phyloP scores from a whole-genome alignment of 495 filamentous ascomycete species.

The Tetracladium marchalianum region DNA sequence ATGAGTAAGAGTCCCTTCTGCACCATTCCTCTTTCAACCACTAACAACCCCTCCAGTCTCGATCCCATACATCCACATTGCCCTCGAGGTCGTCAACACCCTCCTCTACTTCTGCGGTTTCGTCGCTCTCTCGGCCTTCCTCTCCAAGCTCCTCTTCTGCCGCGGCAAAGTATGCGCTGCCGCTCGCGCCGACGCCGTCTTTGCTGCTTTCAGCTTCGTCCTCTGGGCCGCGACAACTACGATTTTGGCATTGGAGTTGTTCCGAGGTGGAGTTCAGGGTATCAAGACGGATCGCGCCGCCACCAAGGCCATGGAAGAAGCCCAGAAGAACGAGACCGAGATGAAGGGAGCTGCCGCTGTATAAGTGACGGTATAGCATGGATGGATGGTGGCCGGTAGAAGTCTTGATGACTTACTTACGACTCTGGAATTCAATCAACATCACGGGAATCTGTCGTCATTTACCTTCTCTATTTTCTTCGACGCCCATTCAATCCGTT shows the following conservation, averaged over 20 bases:
- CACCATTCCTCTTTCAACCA: not conserved
- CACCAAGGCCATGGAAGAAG: slow-evolving; percentile 18
- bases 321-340: slow-evolving; percentile 2
- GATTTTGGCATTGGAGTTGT: slow-evolving; percentile 25
- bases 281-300: slow-evolving; percentile 13
- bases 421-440: not conserved
- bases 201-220: slow-evolving; percentile 31
- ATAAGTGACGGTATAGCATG: slow-evolving; percentile 4
- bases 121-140: slow-evolving; percentile 57
- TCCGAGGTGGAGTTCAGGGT: slow-evolving; percentile 24
- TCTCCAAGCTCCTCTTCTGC: slow-evolving; percentile 45
- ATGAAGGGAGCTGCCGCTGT: slow-evolving; percentile 24
- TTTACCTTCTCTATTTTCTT: not conserved
- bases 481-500: too few species aligned
- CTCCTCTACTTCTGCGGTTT: slow-evolving; percentile 80
- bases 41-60: slow-evolving; percentile 22
- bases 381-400: too few species aligned
- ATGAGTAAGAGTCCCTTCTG: slow-evolving; percentile 22
- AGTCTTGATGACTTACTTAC: too few species aligned
- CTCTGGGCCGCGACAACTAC: slow-evolving; percentile 32
- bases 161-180: slow-evolving; percentile 37
- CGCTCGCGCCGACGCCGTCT: slow-evolving; percentile 36
- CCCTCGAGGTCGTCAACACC: slow-evolving; percentile 54
- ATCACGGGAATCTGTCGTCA: not conserved
- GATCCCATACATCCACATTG: slow-evolving; percentile 50